These are phyloP conservation scores for Shiraia bambusicola DNA, from an alignment of 2,329 filamentous ascomycete genomes.

Conservation along the genomic window DNA sequence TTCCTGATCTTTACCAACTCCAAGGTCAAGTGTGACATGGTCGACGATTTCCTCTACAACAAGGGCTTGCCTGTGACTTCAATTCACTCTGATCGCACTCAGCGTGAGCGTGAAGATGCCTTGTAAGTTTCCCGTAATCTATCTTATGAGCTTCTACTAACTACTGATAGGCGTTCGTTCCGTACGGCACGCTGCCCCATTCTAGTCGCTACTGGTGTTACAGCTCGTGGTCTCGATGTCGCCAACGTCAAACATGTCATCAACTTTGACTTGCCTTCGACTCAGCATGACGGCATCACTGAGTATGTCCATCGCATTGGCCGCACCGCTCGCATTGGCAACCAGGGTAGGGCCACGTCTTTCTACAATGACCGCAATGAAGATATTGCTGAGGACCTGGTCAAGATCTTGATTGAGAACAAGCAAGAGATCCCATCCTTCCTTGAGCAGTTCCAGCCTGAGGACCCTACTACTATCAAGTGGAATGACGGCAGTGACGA, in stretches of 20 bases:
- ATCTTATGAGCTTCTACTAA: slow-evolving; percentile 3
- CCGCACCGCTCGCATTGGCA: slow-evolving; percentile 90
- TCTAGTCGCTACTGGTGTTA: slow-evolving; percentile 81
- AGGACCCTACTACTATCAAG: slow-evolving; percentile 52
- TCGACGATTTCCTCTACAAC: slow-evolving; percentile 89
- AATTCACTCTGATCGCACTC: slow-evolving; percentile 83
- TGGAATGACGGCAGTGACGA: slow-evolving; percentile 56
- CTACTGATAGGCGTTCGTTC: slow-evolving; percentile 65
- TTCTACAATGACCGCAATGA: slow-evolving; percentile 82
- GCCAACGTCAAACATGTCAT: slow-evolving; percentile 86
- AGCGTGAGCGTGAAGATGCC: slow-evolving; percentile 88
- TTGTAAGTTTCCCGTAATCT: slow-evolving; percentile 57
- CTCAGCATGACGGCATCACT: slow-evolving; percentile 78
- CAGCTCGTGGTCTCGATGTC: slow-evolving; percentile 86
- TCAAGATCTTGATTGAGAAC: slow-evolving; percentile 79
- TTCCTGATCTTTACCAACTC: slow-evolving; percentile 90
- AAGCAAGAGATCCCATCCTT: slow-evolving; percentile 81
- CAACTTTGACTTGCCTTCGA: slow-evolving; percentile 83
- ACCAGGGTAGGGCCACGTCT: slow-evolving; percentile 80
- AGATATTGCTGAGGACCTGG: slow-evolving; percentile 70
- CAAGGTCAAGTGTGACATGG: slow-evolving; percentile 73
- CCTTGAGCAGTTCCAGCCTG: slow-evolving; percentile 64
- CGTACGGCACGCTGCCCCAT: slow-evolving; percentile 73
- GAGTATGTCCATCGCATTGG: slow-evolving; percentile 96
- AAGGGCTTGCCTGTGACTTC: slow-evolving; percentile 77